Conservation (phyloP, 2,329 filamentous ascomycete species). For the Colletotrichum zoysiae region DNA sequence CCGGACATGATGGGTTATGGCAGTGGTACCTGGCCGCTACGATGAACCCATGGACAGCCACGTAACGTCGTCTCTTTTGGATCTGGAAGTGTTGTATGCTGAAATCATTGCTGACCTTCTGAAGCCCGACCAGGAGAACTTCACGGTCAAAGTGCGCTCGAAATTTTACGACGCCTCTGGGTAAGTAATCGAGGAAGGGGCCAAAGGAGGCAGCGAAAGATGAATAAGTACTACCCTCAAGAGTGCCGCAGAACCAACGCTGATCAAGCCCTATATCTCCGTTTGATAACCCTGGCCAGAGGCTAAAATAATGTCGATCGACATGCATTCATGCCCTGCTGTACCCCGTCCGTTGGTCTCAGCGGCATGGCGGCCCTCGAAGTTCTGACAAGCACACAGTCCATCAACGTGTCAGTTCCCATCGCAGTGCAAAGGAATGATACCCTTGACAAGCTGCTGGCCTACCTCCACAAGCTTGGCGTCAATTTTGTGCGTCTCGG, state of each 20-base stretch:
- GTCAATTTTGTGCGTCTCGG: constrained; percentile 74
- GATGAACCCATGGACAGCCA: constrained; percentile 11
- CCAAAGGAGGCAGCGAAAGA: constrained; percentile 72
- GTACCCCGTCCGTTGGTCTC: constrained; percentile 10
- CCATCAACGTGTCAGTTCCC: constrained; percentile 75
- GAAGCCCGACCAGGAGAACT: constrained; percentile 75
- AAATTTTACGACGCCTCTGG: constrained; percentile 51
- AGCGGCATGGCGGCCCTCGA: constrained; percentile 81
- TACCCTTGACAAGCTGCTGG: constrained; percentile 85
- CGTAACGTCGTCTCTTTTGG: constrained; percentile 59
- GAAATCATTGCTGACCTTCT: constrained; percentile 59
- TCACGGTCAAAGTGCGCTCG: constrained; percentile 82
- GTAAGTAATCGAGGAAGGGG: too few species aligned
- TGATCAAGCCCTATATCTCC: constrained; percentile 59
- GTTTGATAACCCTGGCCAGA: constrained; percentile 70
- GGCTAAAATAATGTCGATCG: constrained; percentile 48
- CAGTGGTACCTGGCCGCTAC: constrained; percentile 72
- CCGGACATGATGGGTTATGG: constrained; percentile 73
- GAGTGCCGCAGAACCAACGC: not conserved
- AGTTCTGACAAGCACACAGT: constrained; percentile 72
- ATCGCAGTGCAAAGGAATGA: constrained; percentile 92
- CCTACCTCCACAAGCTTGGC: constrained; percentile 64
- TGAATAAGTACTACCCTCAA: constrained; percentile 56
- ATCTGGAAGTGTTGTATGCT: constrained; percentile 54
- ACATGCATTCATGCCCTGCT: not conserved